Percentiles rank a stretch among this genome's conserved stretches.
Conservation (phyloP, 805 yeast species). For the Diddensiella santjacobensis region DNA sequence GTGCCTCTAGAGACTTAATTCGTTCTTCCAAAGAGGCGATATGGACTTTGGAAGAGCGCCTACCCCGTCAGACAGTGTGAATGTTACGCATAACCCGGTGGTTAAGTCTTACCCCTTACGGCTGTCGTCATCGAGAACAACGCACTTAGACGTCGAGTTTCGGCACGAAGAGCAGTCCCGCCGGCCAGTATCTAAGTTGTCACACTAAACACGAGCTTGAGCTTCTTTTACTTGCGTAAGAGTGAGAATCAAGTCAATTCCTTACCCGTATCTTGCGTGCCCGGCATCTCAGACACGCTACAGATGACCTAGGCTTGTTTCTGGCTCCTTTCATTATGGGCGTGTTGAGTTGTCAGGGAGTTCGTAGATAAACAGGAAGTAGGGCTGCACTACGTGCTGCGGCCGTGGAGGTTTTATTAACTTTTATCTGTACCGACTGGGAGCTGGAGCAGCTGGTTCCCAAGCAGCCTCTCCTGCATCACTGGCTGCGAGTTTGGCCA, state of each 20-base stretch:
- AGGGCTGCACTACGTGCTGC: too few relatives aligned
- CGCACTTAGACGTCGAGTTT: neutral
- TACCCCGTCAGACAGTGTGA: too few relatives aligned
- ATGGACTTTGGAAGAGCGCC: neutral
- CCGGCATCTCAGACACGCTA: neutral
- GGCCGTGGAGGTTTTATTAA: too few relatives aligned
- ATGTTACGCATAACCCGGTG: too few relatives aligned
- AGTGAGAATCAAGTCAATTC: neutral
- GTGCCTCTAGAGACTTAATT: neutral
- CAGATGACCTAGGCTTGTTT: neutral
- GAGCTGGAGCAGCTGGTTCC: too few relatives aligned
- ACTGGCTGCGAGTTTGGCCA: too few relatives aligned
- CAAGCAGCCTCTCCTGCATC: too few relatives aligned
- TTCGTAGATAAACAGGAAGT: too few relatives aligned
- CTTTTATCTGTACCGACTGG: too few relatives aligned
- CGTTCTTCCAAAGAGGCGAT: neutral
- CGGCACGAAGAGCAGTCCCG: neutral
- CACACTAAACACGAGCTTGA: neutral
- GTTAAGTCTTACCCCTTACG: neutral
- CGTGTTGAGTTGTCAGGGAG: neutral
- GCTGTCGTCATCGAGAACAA: neutral
- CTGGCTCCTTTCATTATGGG: neutral
- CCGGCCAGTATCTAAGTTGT: neutral
- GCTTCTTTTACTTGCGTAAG: neutral
- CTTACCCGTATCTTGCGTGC: neutral